A percentile compares a stretch with the other conserved stretches of the same genome.
phyloP scores from a whole-genome alignment of 805 yeast genomes.

The Candida nonsorbophila region DNA sequence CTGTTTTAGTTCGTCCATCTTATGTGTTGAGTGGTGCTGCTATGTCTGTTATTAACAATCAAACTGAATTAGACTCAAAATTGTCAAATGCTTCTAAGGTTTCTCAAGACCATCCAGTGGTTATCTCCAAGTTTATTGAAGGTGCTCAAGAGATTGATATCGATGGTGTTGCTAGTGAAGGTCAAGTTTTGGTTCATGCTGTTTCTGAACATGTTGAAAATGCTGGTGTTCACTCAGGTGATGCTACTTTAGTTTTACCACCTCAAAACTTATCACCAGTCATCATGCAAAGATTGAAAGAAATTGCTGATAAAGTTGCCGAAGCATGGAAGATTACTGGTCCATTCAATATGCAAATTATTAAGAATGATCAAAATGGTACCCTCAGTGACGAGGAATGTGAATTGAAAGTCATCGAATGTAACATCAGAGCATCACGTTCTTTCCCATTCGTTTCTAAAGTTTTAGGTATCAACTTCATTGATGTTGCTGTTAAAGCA shows the following conservation, averaged over 20 bases:
- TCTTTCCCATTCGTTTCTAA: constrained; percentile 98
- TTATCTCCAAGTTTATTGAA: constrained; percentile 93
- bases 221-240: constrained; percentile 99
- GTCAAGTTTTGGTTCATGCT: constrained; percentile 92
- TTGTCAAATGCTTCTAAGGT: constrained; percentile 86
- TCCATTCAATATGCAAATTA: constrained; percentile 95
- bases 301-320: constrained; percentile 92
- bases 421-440: constrained; percentile 98
- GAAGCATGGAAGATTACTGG: constrained; percentile 93
- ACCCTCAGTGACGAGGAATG: constrained; percentile 33
- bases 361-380: constrained; percentile 63
- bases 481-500: constrained; percentile 96
- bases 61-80: constrained; percentile 75
- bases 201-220: constrained; percentile 98
- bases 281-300: constrained; percentile 69
- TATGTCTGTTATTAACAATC: constrained; percentile 85
- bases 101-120: constrained; percentile 95
- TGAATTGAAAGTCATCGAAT: constrained; percentile 88
- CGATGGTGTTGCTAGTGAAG: constrained; percentile 97
- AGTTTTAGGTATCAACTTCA: constrained; percentile 93
- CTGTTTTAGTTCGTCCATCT: constrained; percentile 96
- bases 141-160: constrained; percentile 97
- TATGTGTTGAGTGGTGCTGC: constrained; percentile 98
- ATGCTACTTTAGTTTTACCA: constrained; percentile 94
- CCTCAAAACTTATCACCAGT: constrained; percentile 83